Base-by-base conservation (phyloP, 352 stramenopile species). In the Thraustochytrium striatum region DNA sequence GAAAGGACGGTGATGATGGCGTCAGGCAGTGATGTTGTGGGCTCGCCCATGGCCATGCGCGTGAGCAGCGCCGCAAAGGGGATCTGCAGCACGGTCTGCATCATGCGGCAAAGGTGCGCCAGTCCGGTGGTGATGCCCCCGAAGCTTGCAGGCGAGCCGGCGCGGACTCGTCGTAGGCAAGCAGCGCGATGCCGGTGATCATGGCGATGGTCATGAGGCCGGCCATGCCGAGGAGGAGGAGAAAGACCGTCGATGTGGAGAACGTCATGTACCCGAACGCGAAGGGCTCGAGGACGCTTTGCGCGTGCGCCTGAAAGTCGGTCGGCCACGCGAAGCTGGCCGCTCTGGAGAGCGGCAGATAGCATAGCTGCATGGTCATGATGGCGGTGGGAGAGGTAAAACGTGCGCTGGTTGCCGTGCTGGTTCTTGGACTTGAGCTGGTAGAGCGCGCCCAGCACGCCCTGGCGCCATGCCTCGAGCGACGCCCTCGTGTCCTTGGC, bases 371-470 rank as follows among this genome's bases (percentile, higher is more conserved):
- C 1, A 75, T n/a, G 19, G 35, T 61, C 21, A 50, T 75, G 11
- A 75, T 75, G 32, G 52, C 35, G 16, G 65, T 75, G 44, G n/a
- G 30, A 55, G 19, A 75, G 21, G 30, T 62, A 75, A n/a, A 75
- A 75, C 2, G 68, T 61, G 16, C 52, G 28, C 50, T 75, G 41
- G 3, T 55, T 16, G 52, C 44, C 13, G 65, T 61, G 2, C 41
- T 62, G 35, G 39, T 61, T 25, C 9, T 61, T 61, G 41, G 44
- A 16, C 1, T 75, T 75, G 44, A 75, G 43, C 50, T 75, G 44
- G 30, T 62, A 75, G 16, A 75, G 65, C 19, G 30, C 65, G 13
- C 65, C 65, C n/a, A n/a, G n/a, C n/a, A n/a, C n/a, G n/a, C n/a
- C n/a, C n/a, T n/a, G n/a, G n/a, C n/a, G n/a, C n/a, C n/a, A n/a